These are phyloP conservation scores for Wickerhamomyces bisporus DNA, from an alignment of 805 yeast genomes.

Conservation along the genomic window DNA sequence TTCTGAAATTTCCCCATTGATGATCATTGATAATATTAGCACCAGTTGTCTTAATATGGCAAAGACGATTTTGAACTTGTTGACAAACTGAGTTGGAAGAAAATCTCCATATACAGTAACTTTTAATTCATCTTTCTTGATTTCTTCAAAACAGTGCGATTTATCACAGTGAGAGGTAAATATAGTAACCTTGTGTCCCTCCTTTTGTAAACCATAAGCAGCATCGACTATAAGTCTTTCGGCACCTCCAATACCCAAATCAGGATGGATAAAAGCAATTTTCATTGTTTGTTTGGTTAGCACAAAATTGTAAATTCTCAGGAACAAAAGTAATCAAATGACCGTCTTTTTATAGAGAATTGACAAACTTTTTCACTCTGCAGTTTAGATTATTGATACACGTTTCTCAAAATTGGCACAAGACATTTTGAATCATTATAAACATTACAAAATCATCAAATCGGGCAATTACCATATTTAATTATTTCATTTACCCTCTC, in stretches of 20 bases:
- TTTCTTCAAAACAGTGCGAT: constrained; percentile 88
- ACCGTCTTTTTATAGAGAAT: too few relatives aligned
- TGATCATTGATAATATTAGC: constrained; percentile 43
- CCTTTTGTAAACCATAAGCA: constrained; percentile 76
- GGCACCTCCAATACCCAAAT: constrained; percentile 96
- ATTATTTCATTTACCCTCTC: too few relatives aligned
- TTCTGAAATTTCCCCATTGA: constrained; percentile 38
- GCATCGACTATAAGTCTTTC: constrained; percentile 96
- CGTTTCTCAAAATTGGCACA: too few relatives aligned
- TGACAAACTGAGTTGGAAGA: constrained; percentile 64
- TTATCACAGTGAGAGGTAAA: constrained; percentile 90
- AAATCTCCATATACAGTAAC: constrained; percentile 80
- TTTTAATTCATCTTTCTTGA: constrained; percentile 48
- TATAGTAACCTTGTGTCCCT: constrained; percentile 57
- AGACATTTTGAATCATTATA: too few relatives aligned
- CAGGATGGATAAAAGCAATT: constrained; percentile 91
- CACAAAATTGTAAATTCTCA: too few relatives aligned
- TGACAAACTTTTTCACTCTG: too few relatives aligned
- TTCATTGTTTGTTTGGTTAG: constrained; percentile 28
- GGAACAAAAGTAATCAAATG: too few relatives aligned
- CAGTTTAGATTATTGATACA: too few relatives aligned
- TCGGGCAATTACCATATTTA: too few relatives aligned
- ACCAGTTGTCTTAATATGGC: constrained; percentile 81
- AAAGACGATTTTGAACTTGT: constrained; percentile 71
- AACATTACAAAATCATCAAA: too few relatives aligned